Evolutionary conservation across 2,329 filamentous ascomycete genomes (phyloP).

Genomic region (Ustulina deusta): DNA sequence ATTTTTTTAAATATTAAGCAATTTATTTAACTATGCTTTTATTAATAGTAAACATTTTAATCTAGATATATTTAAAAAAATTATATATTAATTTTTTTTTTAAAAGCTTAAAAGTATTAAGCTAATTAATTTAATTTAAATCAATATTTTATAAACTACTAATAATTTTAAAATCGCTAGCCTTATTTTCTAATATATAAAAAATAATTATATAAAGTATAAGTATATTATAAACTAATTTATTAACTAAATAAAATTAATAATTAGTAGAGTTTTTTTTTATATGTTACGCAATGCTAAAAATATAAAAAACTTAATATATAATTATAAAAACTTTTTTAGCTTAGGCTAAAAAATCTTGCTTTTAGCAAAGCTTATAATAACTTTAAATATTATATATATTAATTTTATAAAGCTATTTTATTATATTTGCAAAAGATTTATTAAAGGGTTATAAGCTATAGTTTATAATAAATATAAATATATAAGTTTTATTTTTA

Average conservation of each 20-base stretch:
- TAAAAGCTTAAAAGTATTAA: neutral
- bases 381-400: neutral
- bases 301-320: neutral
- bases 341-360: neutral
- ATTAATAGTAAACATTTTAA: neutral
- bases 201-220: neutral
- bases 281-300: neutral
- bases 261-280: neutral
- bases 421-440: neutral
- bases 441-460: neutral
- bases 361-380: neutral
- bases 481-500: conserved; percentile 12
- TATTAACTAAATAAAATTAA: neutral
- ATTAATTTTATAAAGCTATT: neutral
- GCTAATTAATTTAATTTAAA: neutral
- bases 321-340: neutral
- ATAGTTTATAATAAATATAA: conserved; percentile 11
- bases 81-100: neutral
- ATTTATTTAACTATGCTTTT: conserved; percentile 1
- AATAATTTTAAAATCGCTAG: neutral
- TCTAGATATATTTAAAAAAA: neutral
- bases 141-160: neutral
- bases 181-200: neutral
- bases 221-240: neutral
- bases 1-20: conserved; percentile 7